Conservation (phyloP, 2,329 filamentous ascomycete genomes). For the Trichoderma gracile region DNA sequence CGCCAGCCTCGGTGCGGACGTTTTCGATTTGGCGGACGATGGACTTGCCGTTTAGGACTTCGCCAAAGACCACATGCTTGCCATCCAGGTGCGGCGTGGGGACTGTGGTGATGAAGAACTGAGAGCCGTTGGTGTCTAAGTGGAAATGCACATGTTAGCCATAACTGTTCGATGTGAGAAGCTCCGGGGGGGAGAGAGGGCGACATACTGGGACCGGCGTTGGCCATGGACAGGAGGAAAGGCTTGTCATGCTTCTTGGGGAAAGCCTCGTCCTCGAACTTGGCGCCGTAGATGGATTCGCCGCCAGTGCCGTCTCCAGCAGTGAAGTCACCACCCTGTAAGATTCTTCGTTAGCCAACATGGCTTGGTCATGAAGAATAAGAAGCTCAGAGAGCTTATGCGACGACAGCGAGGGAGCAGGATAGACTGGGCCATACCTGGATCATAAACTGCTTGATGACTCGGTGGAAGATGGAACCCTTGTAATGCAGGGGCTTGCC, state of each 20-base stretch:
- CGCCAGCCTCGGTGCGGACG: slow-evolving; percentile 67
- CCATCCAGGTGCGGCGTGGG: slow-evolving; percentile 90
- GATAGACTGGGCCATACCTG: slow-evolving; percentile 32
- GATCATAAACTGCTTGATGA: slow-evolving; percentile 99
- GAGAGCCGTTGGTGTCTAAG: slow-evolving; percentile 88
- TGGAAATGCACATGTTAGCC: not conserved
- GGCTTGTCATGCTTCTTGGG: slow-evolving; percentile 86
- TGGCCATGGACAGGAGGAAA: slow-evolving; percentile 96
- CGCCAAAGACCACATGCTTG: slow-evolving; percentile 97
- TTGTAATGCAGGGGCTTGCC: slow-evolving; percentile 93
- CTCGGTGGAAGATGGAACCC: slow-evolving; percentile 87
- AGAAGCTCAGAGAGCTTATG: not conserved
- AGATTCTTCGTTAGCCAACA: not conserved
- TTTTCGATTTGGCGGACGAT: slow-evolving; percentile 90
- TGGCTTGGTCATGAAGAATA: too few relatives aligned
- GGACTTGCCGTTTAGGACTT: slow-evolving; percentile 90
- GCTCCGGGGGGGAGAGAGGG: not conserved
- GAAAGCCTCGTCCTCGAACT: slow-evolving; percentile 98
- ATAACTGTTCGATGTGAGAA: too few relatives aligned
- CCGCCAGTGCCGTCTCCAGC: slow-evolving; percentile 91
- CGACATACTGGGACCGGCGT: slow-evolving; percentile 79
- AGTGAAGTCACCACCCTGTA: slow-evolving; percentile 90
- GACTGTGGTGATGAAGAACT: slow-evolving; percentile 98
- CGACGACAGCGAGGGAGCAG: not conserved
- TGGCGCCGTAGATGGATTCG: slow-evolving; percentile 95